Evolutionary conservation across 2,329 filamentous ascomycete genomes (phyloP).

Genomic region (Fusarium sp.): DNA sequence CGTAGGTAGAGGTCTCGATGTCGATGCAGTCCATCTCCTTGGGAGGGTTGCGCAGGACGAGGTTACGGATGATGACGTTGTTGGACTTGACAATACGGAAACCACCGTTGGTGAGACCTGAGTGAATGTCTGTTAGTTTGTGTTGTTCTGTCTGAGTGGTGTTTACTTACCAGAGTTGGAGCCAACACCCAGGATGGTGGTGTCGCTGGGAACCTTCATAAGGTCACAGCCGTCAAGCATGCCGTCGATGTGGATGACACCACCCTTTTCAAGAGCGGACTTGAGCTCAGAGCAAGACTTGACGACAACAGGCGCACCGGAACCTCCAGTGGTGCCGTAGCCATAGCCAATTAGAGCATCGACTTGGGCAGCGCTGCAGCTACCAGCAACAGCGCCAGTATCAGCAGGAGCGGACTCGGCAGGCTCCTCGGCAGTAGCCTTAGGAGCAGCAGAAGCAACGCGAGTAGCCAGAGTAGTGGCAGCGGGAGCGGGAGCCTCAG

Average conservation of each 20-base stretch:
- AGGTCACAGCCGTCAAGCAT: constrained; percentile 53
- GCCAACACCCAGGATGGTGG: constrained; percentile 60
- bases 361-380: constrained; percentile 31
- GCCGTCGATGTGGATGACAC: constrained; percentile 58
- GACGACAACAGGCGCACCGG: constrained; percentile 57
- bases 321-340: constrained; percentile 58
- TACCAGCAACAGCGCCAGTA: constrained; percentile 12
- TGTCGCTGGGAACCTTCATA: constrained; percentile 59
- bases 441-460: constrained; percentile 15
- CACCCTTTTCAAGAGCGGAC: constrained; percentile 52
- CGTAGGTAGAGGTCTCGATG: constrained; percentile 56
- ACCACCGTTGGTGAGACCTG: constrained; percentile 52
- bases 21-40: constrained; percentile 60
- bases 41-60: constrained; percentile 59
- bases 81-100: constrained; percentile 57
- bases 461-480: constrained; percentile 35
- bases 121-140: neutral
- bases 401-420: neutral
- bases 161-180: constrained; percentile 48
- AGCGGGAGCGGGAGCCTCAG: constrained; percentile 13
- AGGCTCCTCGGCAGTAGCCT: constrained; percentile 1
- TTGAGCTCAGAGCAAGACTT: constrained; percentile 57
- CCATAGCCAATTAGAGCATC: constrained; percentile 47
- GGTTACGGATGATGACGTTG: constrained; percentile 65
- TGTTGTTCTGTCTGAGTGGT: neutral